These are phyloP conservation scores for Paracoccidioides brasiliensis DNA, from an alignment of 2,329 filamentous ascomycete genomes.

Conservation along the genomic window DNA sequence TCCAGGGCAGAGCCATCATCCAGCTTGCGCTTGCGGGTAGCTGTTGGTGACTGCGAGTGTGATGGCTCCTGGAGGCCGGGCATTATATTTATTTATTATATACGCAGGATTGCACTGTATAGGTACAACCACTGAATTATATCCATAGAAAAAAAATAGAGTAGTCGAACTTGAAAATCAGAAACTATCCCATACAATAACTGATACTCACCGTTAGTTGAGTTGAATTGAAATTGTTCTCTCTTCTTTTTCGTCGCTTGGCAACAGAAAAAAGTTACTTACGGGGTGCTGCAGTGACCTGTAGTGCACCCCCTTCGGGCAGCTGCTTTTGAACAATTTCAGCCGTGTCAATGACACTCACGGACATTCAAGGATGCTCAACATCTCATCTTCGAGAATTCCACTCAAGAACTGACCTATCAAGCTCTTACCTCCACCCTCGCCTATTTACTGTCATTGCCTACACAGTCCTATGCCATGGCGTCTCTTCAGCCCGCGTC, in stretches of 20 bases:
- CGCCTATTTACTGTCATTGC: too few relatives aligned
- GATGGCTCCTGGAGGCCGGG: conserved; percentile 3
- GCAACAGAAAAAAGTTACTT: not conserved
- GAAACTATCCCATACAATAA: not conserved
- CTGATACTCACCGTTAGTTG: not conserved
- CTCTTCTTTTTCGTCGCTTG: not conserved
- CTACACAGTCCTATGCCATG: conserved; percentile 15
- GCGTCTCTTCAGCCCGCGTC: conserved; percentile 20
- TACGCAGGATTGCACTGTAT: too few relatives aligned
- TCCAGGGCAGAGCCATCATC: conserved; percentile 53
- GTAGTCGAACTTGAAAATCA: not conserved
- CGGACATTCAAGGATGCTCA: not conserved
- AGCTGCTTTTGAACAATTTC: not conserved
- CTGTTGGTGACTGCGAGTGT: not conserved
- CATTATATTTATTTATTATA: not conserved
- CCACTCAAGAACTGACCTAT: too few relatives aligned
- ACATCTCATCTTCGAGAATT: not conserved
- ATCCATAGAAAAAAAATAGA: not conserved
- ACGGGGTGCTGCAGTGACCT: not conserved
- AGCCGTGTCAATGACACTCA: not conserved
- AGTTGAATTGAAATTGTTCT: too few relatives aligned
- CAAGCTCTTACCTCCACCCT: too few relatives aligned
- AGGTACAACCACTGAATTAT: too few relatives aligned
- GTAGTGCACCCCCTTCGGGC: not conserved
- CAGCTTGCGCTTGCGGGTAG: conserved; percentile 54